A percentile compares a stretch with the other conserved stretches of the same genome.
These are phyloP conservation scores for Astragalus glycyphyllos DNA, from an alignment of 306 rosid species.

Conservation along the genomic window DNA sequence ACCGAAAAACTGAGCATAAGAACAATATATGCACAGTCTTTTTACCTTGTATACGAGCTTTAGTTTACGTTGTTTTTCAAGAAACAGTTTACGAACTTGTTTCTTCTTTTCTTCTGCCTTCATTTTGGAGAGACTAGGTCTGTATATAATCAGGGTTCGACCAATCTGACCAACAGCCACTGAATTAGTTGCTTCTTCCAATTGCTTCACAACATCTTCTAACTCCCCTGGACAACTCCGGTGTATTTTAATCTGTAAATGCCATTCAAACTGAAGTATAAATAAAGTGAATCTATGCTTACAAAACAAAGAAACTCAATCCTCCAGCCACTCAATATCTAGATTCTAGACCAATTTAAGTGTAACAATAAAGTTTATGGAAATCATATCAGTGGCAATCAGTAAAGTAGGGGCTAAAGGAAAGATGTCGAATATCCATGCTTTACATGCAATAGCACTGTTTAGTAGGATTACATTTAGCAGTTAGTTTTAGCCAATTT, in stretches of 20 bases:
- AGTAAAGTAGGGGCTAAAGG: neutral
- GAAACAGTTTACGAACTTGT: slow-evolving; percentile 50
- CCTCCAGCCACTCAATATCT: slow-evolving; percentile 20
- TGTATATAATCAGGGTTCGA: slow-evolving; percentile 73
- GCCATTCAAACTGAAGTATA: slow-evolving; percentile 14
- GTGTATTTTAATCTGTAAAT: slow-evolving; percentile 79
- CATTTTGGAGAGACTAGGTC: slow-evolving; percentile 85
- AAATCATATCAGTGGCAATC: neutral
- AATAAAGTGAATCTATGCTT: neutral
- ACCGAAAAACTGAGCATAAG: slow-evolving; percentile 1
- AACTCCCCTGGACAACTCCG: slow-evolving; percentile 87
- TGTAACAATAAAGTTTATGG: neutral
- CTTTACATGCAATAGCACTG: neutral
- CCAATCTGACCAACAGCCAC: slow-evolving; percentile 81
- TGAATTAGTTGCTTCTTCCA: slow-evolving; percentile 74
- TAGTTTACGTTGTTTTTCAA: slow-evolving; percentile 50
- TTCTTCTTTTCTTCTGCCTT: slow-evolving; percentile 87
- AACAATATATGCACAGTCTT: neutral
- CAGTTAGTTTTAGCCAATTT: slow-evolving; percentile 1
- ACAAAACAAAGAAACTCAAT: slow-evolving; percentile 16
- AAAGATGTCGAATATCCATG: neutral
- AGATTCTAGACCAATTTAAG: slow-evolving; percentile 15
- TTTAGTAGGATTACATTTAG: neutral
- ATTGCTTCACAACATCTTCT: slow-evolving; percentile 70
- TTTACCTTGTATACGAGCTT: slow-evolving; percentile 40